A percentile compares a stretch with the other conserved stretches of the same genome.
phyloP scores from a whole-genome alignment of 805 yeast genomes.

The Lipomyces yamanashiensis region DNA sequence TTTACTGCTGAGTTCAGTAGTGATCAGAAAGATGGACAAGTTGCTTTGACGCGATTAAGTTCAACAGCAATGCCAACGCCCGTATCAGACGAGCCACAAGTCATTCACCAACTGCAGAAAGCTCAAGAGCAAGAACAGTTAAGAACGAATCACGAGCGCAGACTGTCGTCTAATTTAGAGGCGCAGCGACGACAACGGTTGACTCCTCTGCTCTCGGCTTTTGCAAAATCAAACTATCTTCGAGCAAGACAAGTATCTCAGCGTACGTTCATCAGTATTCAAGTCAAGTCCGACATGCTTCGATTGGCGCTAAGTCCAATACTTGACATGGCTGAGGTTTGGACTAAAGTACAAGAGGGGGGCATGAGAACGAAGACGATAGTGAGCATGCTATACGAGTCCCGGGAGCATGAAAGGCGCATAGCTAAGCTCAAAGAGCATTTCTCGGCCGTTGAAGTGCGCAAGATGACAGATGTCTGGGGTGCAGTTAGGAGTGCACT shows the following conservation, averaged over 20 bases:
- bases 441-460: not conserved
- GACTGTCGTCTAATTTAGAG: not conserved
- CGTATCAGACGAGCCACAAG: not conserved
- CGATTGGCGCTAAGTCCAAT: constrained; percentile 3
- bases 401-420: not conserved
- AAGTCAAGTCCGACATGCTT: constrained; percentile 2
- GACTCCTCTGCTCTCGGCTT: constrained; percentile 6
- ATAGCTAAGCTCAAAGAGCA: not conserved
- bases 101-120: not conserved
- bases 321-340: not conserved
- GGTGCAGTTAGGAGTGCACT: not conserved
- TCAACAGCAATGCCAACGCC: not conserved
- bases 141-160: not conserved
- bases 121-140: no score
- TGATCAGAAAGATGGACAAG: constrained; percentile 12
- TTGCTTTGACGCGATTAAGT: constrained; percentile 1
- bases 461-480: not conserved
- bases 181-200: constrained; percentile 7
- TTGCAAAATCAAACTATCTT: constrained; percentile 5
- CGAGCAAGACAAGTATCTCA: constrained; percentile 11
- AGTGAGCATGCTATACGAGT: not conserved
- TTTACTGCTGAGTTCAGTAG: not conserved
- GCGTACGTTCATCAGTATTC: constrained; percentile 6
- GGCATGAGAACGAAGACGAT: not conserved
- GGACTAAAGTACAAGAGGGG: not conserved